These are phyloP conservation scores for Taxillus chinensis DNA, from an alignment of 164 flowering plant genomes.

Conservation along the genomic window DNA sequence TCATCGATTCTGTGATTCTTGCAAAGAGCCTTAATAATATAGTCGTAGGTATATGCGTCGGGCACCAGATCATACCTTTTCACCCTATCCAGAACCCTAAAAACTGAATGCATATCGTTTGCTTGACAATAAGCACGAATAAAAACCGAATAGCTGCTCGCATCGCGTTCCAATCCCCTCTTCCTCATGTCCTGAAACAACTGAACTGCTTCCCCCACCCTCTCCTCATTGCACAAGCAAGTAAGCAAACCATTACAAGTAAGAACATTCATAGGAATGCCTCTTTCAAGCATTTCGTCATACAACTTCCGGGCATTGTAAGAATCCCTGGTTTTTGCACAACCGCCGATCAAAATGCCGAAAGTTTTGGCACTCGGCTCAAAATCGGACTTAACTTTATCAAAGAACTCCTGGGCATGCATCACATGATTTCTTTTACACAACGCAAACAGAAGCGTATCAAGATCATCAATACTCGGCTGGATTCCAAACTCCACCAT, in stretches of 20 bases:
- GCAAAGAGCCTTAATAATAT: conserved; percentile 54
- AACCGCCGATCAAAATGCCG: conserved; percentile 67
- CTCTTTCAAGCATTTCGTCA: conserved; percentile 65
- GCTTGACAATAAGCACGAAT: conserved; percentile 54
- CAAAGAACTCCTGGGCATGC: conserved; percentile 61
- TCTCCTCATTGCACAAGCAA: conserved; percentile 57
- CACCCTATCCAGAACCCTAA: conserved; percentile 66
- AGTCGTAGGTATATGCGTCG: conserved; percentile 63
- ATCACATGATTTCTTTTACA: conserved; percentile 57
- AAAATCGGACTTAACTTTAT: conserved; percentile 37
- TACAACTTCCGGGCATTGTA: conserved; percentile 47
- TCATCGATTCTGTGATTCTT: conserved; percentile 53
- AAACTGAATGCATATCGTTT: conserved; percentile 53
- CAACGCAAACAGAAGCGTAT: conserved; percentile 40
- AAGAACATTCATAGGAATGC: conserved; percentile 38
- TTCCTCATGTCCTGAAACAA: conserved; percentile 46
- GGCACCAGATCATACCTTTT: conserved; percentile 51
- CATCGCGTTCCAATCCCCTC: conserved; percentile 55
- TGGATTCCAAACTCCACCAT: conserved; percentile 65
- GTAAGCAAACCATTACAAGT: conserved; percentile 61
- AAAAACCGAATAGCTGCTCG: conserved; percentile 56
- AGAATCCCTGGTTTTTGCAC: conserved; percentile 50
- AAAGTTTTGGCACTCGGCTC: conserved; percentile 39
- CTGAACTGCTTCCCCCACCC: conserved; percentile 50
- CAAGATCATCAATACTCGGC: conserved; percentile 48